A percentile compares a stretch with the other conserved stretches of the same genome.
Conservation (phyloP, 768 basidiomycete genomes). For the Pleurotus djamor region DNA sequence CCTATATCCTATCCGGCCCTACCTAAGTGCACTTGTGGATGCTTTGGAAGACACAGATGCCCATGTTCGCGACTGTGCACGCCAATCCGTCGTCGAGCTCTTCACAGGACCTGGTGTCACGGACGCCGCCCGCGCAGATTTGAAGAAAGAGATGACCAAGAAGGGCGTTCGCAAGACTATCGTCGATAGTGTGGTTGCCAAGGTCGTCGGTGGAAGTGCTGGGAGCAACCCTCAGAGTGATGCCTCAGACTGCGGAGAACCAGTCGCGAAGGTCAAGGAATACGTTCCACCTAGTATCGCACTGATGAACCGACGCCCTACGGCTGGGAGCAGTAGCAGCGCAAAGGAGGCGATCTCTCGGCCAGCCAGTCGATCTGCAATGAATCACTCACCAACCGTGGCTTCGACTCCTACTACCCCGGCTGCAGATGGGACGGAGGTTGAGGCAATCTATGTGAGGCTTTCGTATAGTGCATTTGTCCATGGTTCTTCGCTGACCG, state of each 20-base stretch:
- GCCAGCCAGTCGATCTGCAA: constrained; percentile 46
- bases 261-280: constrained; percentile 40
- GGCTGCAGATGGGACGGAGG: constrained; percentile 40
- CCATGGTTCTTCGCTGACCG: background rate
- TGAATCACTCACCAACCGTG: constrained; percentile 47
- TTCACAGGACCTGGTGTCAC: constrained; percentile 83
- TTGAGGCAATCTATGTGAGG: constrained; percentile 71
- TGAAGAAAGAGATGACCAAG: constrained; percentile 89
- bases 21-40: constrained; percentile 76
- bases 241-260: constrained; percentile 60
- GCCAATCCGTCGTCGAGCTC: constrained; percentile 76
- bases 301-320: constrained; percentile 49
- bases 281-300: constrained; percentile 78
- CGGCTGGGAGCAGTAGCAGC: constrained; percentile 43
- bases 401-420: constrained; percentile 35
- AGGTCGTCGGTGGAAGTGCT: constrained; percentile 48
- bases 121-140: constrained; percentile 85
- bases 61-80: constrained; percentile 84
- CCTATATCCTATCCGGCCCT: constrained; percentile 79
- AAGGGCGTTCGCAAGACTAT: constrained; percentile 87
- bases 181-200: constrained; percentile 73
- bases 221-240: constrained; percentile 46
- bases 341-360: constrained; percentile 32
- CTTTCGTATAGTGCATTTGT: background rate
- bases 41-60: constrained; percentile 89